These are phyloP conservation scores for Colletotrichum salicis DNA, from an alignment of 2,329 filamentous ascomycete species.

Conservation along the genomic window DNA sequence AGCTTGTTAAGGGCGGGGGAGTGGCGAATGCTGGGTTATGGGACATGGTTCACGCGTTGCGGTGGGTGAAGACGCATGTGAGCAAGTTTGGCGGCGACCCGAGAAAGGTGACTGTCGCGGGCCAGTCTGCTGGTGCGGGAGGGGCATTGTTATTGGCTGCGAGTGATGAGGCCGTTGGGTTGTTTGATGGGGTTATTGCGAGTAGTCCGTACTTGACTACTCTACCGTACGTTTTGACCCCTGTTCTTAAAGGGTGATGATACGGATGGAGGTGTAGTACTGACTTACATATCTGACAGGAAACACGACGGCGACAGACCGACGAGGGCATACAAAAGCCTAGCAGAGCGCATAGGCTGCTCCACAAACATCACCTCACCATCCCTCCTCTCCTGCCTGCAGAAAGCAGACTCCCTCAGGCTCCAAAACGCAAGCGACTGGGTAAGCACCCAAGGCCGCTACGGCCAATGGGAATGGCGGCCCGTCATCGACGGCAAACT, in stretches of 20 bases:
- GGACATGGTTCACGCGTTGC: conserved; percentile 22
- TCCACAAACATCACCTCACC: neutral
- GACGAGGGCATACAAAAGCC: neutral
- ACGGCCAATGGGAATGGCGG: conserved; percentile 22
- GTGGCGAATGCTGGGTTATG: conserved; percentile 36
- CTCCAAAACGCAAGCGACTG: conserved; percentile 28
- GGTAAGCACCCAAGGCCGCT: conserved; percentile 20
- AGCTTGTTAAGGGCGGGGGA: conserved; percentile 26
- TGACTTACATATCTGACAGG: neutral
- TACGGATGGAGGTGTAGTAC: too few species aligned
- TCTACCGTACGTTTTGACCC: conserved; percentile 7
- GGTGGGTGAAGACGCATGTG: conserved; percentile 37
- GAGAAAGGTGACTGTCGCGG: conserved; percentile 10
- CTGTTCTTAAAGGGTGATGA: too few species aligned
- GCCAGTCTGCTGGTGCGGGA: conserved; percentile 20
- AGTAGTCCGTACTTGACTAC: conserved; percentile 25
- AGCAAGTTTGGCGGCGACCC: conserved; percentile 36
- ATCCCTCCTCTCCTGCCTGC: conserved; percentile 14
- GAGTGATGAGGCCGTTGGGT: neutral
- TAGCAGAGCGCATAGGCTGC: conserved; percentile 23
- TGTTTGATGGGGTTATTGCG: conserved; percentile 13
- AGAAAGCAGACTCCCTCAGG: conserved; percentile 9
- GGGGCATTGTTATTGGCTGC: conserved; percentile 4
- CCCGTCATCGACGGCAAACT: conserved; percentile 23
- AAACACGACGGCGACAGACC: conserved; percentile 4